Conservation (phyloP, 78 protist genomes). For the Bodo saltans region DNA sequence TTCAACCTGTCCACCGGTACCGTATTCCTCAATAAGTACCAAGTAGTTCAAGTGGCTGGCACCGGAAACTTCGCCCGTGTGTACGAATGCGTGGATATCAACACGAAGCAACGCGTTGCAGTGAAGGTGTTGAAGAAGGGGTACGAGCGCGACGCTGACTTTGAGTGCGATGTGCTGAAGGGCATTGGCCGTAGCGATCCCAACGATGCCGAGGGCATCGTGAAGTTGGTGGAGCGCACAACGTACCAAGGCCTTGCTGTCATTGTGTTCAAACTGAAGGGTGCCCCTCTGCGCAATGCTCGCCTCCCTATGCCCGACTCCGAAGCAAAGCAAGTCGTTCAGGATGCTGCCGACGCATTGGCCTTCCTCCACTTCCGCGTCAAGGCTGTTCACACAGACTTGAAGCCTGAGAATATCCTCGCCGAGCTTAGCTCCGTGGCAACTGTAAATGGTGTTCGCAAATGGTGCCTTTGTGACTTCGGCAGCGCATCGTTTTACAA, state of each 20-base stretch:
- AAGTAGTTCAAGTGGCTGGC: not conserved
- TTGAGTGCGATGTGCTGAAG: not conserved
- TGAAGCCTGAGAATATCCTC: constrained; percentile 64
- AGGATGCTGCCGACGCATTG: not conserved
- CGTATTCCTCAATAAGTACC: not conserved
- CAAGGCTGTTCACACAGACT: constrained; percentile 55
- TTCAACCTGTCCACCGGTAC: too few species aligned
- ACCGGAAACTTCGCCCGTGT: constrained; percentile 21
- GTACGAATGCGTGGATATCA: constrained; percentile 1
- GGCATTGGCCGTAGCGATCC: not conserved
- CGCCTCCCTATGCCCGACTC: not conserved
- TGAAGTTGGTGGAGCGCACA: not conserved
- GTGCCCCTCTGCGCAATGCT: not conserved
- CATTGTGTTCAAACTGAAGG: constrained; percentile 10
- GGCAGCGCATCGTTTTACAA: not conserved
- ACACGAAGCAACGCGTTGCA: not conserved
- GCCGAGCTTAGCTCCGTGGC: not conserved
- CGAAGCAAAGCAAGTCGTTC: not conserved
- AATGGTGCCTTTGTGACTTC: not conserved
- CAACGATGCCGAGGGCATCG: not conserved
- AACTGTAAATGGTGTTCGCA: constrained; percentile 25
- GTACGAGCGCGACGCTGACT: constrained; percentile 6
- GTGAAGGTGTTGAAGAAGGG: constrained; percentile 5
- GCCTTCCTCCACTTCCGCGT: constrained; percentile 11
- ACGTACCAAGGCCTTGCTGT: not conserved